Evolutionary conservation across 2,329 filamentous ascomycete genomes (phyloP), one percentile per base, ranked within the genome.

Genomic region (Trichocomaceae sp.): DNA sequence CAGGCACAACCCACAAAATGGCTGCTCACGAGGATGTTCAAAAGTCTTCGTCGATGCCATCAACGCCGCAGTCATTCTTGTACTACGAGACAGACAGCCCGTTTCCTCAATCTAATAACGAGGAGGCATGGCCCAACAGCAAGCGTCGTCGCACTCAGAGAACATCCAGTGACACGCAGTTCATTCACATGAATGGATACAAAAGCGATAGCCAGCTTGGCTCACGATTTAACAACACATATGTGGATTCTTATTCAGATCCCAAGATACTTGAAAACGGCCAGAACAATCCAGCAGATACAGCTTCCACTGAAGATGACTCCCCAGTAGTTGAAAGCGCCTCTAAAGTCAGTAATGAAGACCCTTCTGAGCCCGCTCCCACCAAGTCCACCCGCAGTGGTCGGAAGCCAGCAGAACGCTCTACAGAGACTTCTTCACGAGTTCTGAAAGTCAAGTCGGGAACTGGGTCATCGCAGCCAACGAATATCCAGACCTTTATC

Each of bases 131-230:
- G 54, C 54, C 17, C 46, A 56, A 47, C 23, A 47, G 49, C 22
- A 56, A 56, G 29, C 54, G 54, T 41, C 54, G 54, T 31, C 54
- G 50, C 26, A 56, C 45, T 47, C 51, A 53, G n/a, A 49, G 37
- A 39, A 51, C 54, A 13, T 46, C 50, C 2, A 57, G 51, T 53
- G 55, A 57, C 9, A 57, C 55, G 10, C 48, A 55, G 13, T 55
- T 55, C 31, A 56, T 52, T 22, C 56, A 58, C 20, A 55, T 56
- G 52, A 58, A 58, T 37, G 56, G 53, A 13, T 54, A 58, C 48
- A 57, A 57, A 35, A 55, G 52, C 23, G 56, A 55, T 23, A 57
- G 56, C 44, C 51, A 57, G 29, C 31, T 55, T 44, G 56, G 56
- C 15, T 47, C 55, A 12, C 47, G 50, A 2, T 57, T 54, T 23